A percentile compares a stretch with the other conserved stretches of the same genome.
Evolutionary conservation across 805 yeast species (phyloP).

Genomic region (Wickerhamomyces alni): DNA sequence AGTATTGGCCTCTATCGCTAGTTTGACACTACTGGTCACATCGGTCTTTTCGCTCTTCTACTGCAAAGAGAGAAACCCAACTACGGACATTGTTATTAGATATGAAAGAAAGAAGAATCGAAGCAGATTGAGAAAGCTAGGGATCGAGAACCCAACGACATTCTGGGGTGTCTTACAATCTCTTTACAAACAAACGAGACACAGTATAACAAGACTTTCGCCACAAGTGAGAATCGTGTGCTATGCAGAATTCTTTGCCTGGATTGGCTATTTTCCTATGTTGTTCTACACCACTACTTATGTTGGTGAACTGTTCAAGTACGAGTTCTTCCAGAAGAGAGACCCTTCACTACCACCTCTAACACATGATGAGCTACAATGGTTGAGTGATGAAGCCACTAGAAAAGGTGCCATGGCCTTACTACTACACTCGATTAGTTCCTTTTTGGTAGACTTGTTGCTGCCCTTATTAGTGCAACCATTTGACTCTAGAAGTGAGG

Average conservation of each 20-base stretch:
- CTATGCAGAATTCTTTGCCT: conserved; percentile 54
- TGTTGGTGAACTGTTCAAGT: conserved; percentile 52
- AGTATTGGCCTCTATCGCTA: conserved; percentile 38
- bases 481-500: conserved; percentile 14
- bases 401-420: conserved; percentile 48
- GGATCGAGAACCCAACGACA: conserved; percentile 27
- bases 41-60: conserved; percentile 24
- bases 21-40: conserved; percentile 33
- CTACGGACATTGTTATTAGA: conserved; percentile 32
- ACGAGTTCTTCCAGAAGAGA: conserved; percentile 29
- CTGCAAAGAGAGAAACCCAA: conserved; percentile 46
- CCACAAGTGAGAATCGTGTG: conserved; percentile 47
- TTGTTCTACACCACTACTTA: conserved; percentile 59
- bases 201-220: conserved; percentile 36
- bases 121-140: conserved; percentile 28
- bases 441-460: conserved; percentile 37
- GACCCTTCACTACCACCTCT: conserved; percentile 30
- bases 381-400: conserved; percentile 39
- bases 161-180: conserved; percentile 13
- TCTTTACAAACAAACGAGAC: conserved; percentile 28
- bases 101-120: conserved; percentile 31
- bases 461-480: conserved; percentile 39
- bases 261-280: conserved; percentile 67
- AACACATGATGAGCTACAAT: conserved; percentile 30
- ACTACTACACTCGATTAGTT: conserved; percentile 41